Evolutionary conservation across 164 flowering plant species (phyloP).

Genomic region (Pachysandra terminalis): DNA sequence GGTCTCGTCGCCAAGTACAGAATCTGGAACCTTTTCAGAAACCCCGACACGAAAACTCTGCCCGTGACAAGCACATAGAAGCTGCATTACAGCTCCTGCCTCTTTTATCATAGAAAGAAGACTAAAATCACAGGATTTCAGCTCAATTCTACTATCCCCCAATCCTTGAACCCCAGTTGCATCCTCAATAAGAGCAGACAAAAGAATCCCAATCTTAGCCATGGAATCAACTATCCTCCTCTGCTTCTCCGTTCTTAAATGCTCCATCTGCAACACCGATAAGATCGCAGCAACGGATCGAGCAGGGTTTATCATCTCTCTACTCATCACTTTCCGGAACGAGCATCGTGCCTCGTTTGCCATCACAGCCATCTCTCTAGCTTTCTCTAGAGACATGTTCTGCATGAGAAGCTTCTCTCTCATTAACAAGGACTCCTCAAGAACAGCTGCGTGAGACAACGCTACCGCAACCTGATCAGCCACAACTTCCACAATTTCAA

Average conservation of each 20-base stretch:
- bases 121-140: slow-evolving; percentile 27
- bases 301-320: slow-evolving; percentile 55
- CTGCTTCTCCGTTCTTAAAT: slow-evolving; percentile 28
- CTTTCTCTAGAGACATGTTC: slow-evolving; percentile 48
- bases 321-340: slow-evolving; percentile 57
- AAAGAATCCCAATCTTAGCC: slow-evolving; percentile 40
- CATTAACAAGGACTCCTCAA: slow-evolving; percentile 58
- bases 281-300: slow-evolving; percentile 50
- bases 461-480: slow-evolving; percentile 59
- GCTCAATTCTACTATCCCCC: slow-evolving; percentile 20
- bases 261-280: slow-evolving; percentile 43
- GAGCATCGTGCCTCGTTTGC: slow-evolving; percentile 54
- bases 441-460: slow-evolving; percentile 64
- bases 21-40: slow-evolving; percentile 43
- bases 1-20: slow-evolving; percentile 56
- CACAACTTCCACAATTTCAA: slow-evolving; percentile 29
- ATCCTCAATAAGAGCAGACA: slow-evolving; percentile 55
- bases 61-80: slow-evolving; percentile 37
- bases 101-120: slow-evolving; percentile 50
- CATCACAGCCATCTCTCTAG: slow-evolving; percentile 46
- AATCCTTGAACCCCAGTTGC: slow-evolving; percentile 27
- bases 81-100: slow-evolving; percentile 41
- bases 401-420: slow-evolving; percentile 50
- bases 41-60: slow-evolving; percentile 34
- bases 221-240: slow-evolving; percentile 44